A percentile compares a stretch with the other conserved stretches of the same genome.
These are phyloP conservation scores for Cryptococcus sp. DNA, from an alignment of 1,284 basidiomycete genomes.

Conservation along the genomic window DNA sequence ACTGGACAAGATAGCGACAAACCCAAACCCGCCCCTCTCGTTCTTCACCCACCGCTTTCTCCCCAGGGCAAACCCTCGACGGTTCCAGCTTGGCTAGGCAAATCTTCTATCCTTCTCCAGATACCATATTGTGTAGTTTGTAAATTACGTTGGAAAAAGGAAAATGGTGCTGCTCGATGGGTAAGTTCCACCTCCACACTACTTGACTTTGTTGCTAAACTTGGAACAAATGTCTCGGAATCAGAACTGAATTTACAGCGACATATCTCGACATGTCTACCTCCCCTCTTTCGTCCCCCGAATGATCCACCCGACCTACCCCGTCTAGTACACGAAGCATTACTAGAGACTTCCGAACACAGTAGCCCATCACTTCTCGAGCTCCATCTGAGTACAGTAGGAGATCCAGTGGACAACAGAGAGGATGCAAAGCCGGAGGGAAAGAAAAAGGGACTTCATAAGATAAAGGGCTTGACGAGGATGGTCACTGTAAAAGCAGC, in stretches of 20 bases:
- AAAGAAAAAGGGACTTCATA: background rate
- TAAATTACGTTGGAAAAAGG: slow-evolving; percentile 25
- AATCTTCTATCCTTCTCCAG: slow-evolving; percentile 19
- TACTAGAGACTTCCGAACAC: slow-evolving; percentile 9
- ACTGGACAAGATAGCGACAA: too few relatives aligned
- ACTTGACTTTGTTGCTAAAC: too few relatives aligned
- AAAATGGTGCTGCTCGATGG: slow-evolving; percentile 39
- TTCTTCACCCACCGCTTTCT: slow-evolving; percentile 11
- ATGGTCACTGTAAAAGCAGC: slow-evolving; percentile 28
- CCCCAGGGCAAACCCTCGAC: slow-evolving; percentile 12
- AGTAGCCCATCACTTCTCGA: slow-evolving; percentile 22
- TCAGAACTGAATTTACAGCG: slow-evolving; percentile 15
- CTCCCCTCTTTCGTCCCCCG: slow-evolving; percentile 36
- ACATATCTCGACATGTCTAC: slow-evolving; percentile 38
- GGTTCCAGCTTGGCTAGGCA: slow-evolving; percentile 35
- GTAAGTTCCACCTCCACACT: slow-evolving; percentile 18
- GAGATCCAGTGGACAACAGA: slow-evolving; percentile 1
- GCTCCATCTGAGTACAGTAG: slow-evolving; percentile 14
- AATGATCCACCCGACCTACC: slow-evolving; percentile 36
- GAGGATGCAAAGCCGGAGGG: slow-evolving; percentile 2
- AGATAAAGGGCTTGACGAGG: slow-evolving; percentile 8
- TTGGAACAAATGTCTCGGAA: background rate
- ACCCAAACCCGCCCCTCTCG: background rate
- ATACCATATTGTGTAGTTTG: slow-evolving; percentile 31
- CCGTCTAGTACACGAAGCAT: slow-evolving; percentile 23